phyloP scores from a whole-genome alignment of 2,329 filamentous ascomycete species.

The Ophiostoma ips region DNA sequence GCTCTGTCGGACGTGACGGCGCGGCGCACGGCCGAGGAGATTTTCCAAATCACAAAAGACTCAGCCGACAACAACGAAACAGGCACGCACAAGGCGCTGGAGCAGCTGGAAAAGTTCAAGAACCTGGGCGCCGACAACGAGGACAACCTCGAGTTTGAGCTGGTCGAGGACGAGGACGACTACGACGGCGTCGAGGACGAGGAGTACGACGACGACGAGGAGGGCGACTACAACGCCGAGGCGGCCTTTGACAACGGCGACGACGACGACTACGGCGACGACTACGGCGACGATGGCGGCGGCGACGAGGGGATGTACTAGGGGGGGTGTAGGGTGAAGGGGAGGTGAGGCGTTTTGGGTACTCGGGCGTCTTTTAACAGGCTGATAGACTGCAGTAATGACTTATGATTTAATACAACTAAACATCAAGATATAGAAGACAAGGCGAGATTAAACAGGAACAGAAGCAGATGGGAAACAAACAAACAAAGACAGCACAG shows the following conservation, averaged over 20 bases:
- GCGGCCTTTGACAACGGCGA: slow-evolving; percentile 46
- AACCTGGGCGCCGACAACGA: slow-evolving; percentile 26
- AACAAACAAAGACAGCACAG: no score
- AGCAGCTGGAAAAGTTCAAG: slow-evolving; percentile 30
- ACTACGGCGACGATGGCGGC: slow-evolving; percentile 36
- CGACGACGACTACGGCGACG: slow-evolving; percentile 32
- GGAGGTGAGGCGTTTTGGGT: no score
- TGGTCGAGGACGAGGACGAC: slow-evolving; percentile 35
- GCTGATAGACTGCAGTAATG: no score
- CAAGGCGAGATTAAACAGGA: no score
- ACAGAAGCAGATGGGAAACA: no score
- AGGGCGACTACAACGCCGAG: slow-evolving; percentile 48
- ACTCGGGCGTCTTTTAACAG: no score
- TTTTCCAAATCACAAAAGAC: slow-evolving; percentile 25
- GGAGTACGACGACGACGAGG: slow-evolving; percentile 44
- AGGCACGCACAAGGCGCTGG: slow-evolving; percentile 25
- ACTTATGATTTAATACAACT: no score
- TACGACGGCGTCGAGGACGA: slow-evolving; percentile 32
- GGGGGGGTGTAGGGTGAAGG: background rate
- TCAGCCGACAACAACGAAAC: background rate
- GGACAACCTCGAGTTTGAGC: slow-evolving; percentile 28
- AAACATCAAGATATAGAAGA: no score
- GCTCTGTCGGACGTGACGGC: slow-evolving; percentile 33
- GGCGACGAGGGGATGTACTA: slow-evolving; percentile 18
- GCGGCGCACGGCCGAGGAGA: slow-evolving; percentile 36